phyloP scores from a whole-genome alignment of 345 rosid genomes.

The Crucihimalaya himalaica region DNA sequence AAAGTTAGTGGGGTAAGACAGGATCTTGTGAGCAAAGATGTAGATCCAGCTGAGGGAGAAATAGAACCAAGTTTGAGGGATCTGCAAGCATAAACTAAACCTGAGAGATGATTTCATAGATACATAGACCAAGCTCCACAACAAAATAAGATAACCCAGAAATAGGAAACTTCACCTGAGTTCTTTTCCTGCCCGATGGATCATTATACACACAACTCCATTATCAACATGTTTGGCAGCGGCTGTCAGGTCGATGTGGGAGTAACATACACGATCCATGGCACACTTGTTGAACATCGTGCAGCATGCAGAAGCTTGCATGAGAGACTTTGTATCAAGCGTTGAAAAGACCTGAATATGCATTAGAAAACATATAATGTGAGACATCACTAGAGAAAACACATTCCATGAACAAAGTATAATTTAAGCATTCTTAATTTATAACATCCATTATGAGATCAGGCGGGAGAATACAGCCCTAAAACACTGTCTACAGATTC shows the following conservation, averaged over 20 bases:
- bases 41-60: conserved; percentile 47
- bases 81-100: conserved; percentile 43
- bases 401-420: background rate
- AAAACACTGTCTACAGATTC: conserved; percentile 18
- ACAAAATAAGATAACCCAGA: background rate
- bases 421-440: background rate
- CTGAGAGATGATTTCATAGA: conserved; percentile 14
- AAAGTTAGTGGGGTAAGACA: conserved; percentile 65
- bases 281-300: conserved; percentile 84
- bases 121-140: conserved; percentile 12
- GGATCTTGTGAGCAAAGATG: conserved; percentile 65
- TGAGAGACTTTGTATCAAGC: conserved; percentile 86
- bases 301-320: conserved; percentile 80
- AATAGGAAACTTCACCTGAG: conserved; percentile 53
- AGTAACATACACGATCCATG: conserved; percentile 83
- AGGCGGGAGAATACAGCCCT: background rate
- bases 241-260: conserved; percentile 78
- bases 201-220: conserved; percentile 78
- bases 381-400: conserved; percentile 5
- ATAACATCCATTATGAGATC: conserved; percentile 4
- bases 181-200: conserved; percentile 84
- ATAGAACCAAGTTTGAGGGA: conserved; percentile 80
- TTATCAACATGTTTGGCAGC: conserved; percentile 72
- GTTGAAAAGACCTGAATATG: conserved; percentile 68
- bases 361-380: background rate